Percentiles rank a stretch among this genome's conserved stretches.
Conservation (phyloP, 306 rosid genomes). For the Malus asiatica region DNA sequence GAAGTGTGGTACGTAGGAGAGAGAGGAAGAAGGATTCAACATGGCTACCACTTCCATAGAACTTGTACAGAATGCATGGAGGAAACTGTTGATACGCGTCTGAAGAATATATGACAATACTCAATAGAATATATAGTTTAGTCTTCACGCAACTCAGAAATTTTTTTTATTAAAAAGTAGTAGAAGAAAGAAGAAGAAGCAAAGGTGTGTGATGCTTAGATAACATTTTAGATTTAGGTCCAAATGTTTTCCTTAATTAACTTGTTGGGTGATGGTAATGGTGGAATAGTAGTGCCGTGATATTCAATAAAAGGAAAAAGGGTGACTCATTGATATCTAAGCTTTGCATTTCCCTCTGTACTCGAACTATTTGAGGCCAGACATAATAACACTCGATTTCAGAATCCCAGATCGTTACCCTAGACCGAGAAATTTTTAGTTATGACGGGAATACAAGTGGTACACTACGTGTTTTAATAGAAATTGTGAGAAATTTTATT, state of each 20-base stretch:
- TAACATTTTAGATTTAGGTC: neutral
- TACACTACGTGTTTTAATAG: too few relatives aligned
- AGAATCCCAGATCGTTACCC: too few relatives aligned
- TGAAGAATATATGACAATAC: neutral
- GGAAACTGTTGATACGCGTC: neutral
- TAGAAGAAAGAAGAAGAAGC: neutral
- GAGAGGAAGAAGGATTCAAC: too few relatives aligned
- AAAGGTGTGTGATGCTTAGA: neutral
- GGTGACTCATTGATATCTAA: neutral
- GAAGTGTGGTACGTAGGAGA: too few relatives aligned
- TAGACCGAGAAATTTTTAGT: too few relatives aligned
- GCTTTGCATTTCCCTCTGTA: neutral
- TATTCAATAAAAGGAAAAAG: neutral
- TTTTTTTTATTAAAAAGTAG: neutral
- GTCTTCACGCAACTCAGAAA: neutral
- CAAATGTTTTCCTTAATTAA: neutral
- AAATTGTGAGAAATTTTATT: too few relatives aligned
- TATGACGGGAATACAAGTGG: too few relatives aligned
- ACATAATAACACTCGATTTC: too few relatives aligned
- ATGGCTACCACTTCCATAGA: too few relatives aligned
- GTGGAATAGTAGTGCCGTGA: neutral
- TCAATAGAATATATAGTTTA: neutral
- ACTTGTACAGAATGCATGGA: neutral
- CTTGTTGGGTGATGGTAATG: neutral
- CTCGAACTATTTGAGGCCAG: too few relatives aligned